These are phyloP conservation scores for Cudoniella acicularis DNA, from an alignment of 495 filamentous ascomycete species.

Conservation along the genomic window DNA sequence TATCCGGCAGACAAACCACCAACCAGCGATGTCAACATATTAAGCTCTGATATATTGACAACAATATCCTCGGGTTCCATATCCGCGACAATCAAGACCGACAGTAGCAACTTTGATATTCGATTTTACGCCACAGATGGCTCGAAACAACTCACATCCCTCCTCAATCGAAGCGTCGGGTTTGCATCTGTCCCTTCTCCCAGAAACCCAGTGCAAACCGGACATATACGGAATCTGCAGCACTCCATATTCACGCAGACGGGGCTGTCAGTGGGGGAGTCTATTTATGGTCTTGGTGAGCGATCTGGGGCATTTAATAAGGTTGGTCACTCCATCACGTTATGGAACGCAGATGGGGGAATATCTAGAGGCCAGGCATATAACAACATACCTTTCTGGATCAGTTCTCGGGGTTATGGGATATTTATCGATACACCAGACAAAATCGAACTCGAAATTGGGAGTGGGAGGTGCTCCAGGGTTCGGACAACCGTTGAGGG, in stretches of 20 bases:
- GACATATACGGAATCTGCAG: slow-evolving; percentile 49
- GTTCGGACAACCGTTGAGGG: slow-evolving; percentile 62
- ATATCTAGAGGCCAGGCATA: slow-evolving; percentile 71
- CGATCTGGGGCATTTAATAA: slow-evolving; percentile 68
- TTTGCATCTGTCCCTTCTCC: slow-evolving; percentile 48
- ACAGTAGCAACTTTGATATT: slow-evolving; percentile 53
- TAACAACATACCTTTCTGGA: slow-evolving; percentile 70
- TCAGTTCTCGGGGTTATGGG: slow-evolving; percentile 65
- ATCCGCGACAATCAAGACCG: slow-evolving; percentile 47
- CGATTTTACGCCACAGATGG: slow-evolving; percentile 47
- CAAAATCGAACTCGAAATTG: slow-evolving; percentile 62
- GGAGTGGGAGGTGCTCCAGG: slow-evolving; percentile 61
- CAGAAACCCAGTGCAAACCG: slow-evolving; percentile 47
- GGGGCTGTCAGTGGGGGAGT: slow-evolving; percentile 61
- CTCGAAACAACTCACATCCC: slow-evolving; percentile 51
- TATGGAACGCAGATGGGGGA: slow-evolving; percentile 72
- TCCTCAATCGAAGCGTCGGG: slow-evolving; percentile 58
- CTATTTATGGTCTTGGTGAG: slow-evolving; percentile 66
- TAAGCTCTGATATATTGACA: slow-evolving; percentile 43
- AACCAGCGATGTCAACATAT: slow-evolving; percentile 41
- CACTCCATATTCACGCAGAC: slow-evolving; percentile 62
- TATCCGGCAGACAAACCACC: slow-evolving; percentile 46
- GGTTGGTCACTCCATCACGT: slow-evolving; percentile 61
- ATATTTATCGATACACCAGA: slow-evolving; percentile 64
- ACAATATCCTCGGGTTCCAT: slow-evolving; percentile 55